Percentiles rank a stretch among this genome's conserved stretches.
phyloP scores from a whole-genome alignment of 179 eudicot species.

The Patellifolia procumbens region DNA sequence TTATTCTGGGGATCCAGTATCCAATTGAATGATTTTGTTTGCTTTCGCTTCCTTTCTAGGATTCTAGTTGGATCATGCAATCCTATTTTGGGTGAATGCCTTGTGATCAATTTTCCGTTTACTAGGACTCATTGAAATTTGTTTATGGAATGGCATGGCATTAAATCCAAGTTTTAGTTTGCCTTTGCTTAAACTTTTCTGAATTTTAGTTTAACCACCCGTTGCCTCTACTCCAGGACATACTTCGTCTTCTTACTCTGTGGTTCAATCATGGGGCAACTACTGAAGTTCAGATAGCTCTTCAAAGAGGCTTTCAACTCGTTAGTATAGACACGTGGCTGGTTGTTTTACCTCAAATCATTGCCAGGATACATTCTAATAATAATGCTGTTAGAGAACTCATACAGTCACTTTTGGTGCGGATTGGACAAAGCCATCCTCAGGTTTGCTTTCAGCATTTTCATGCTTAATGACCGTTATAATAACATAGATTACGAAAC shows the following conservation, averaged over 20 bases:
- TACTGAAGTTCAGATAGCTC: slow-evolving; percentile 84
- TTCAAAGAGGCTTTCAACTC: slow-evolving; percentile 77
- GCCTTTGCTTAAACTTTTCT: background rate
- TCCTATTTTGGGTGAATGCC: background rate
- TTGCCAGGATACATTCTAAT: slow-evolving; percentile 96
- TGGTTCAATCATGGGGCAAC: slow-evolving; percentile 99
- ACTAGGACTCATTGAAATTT: background rate
- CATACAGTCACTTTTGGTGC: slow-evolving; percentile 88
- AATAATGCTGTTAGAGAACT: slow-evolving; percentile 89
- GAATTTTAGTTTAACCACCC: background rate
- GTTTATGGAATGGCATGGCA: background rate
- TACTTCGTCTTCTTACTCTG: slow-evolving; percentile 92
- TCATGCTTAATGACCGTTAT: background rate
- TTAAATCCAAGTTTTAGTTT: background rate
- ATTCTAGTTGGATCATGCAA: background rate
- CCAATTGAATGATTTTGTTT: background rate
- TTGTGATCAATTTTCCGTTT: background rate
- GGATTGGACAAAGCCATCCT: slow-evolving; percentile 93
- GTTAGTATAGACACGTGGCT: slow-evolving; percentile 98
- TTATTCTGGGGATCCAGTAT: background rate
- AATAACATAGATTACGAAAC: background rate
- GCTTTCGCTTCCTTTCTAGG: background rate
- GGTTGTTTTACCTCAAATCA: slow-evolving; percentile 95
- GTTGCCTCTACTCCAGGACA: slow-evolving; percentile 56
- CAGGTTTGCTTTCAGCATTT: slow-evolving; percentile 57